phyloP scores from a whole-genome alignment of 495 filamentous ascomycete genomes.

The Lasiosphaeriaceae sp. region DNA sequence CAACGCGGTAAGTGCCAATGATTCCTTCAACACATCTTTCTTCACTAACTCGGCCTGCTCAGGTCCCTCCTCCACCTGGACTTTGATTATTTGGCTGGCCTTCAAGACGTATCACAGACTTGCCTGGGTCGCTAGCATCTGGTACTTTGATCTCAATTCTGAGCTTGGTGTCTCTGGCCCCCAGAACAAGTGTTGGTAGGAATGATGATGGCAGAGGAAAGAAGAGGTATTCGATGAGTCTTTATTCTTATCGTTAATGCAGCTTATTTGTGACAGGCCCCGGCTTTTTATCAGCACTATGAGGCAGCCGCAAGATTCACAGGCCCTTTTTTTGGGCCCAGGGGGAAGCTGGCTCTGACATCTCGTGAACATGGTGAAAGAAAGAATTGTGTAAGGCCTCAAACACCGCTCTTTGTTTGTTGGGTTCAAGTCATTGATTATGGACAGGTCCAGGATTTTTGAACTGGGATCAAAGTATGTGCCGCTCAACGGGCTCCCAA shows the following conservation, averaged over 20 bases:
- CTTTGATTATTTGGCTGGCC: conserved; percentile 24
- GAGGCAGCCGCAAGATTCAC: neutral
- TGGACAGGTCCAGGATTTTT: neutral
- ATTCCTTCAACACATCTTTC: neutral
- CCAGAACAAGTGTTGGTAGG: no score
- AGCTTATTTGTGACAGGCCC: neutral
- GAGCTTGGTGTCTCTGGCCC: neutral
- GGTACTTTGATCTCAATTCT: no score
- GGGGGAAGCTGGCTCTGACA: neutral
- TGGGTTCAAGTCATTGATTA: neutral
- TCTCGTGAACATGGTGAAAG: neutral
- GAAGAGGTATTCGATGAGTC: no score
- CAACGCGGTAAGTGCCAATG: conserved; percentile 56
- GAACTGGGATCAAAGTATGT: no score
- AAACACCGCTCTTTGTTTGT: neutral
- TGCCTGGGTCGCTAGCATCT: no score
- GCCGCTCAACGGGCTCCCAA: no score
- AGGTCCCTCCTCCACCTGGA: conserved; percentile 56
- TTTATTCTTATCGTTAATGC: no score
- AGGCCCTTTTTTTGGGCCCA: neutral
- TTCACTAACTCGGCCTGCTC: conserved; percentile 17
- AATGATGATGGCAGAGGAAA: no score
- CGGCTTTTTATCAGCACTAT: neutral
- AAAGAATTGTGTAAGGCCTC: neutral
- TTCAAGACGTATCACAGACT: neutral